Evolutionary conservation across 805 yeast genomes (phyloP).

Genomic region (Ogataea kodamae): DNA sequence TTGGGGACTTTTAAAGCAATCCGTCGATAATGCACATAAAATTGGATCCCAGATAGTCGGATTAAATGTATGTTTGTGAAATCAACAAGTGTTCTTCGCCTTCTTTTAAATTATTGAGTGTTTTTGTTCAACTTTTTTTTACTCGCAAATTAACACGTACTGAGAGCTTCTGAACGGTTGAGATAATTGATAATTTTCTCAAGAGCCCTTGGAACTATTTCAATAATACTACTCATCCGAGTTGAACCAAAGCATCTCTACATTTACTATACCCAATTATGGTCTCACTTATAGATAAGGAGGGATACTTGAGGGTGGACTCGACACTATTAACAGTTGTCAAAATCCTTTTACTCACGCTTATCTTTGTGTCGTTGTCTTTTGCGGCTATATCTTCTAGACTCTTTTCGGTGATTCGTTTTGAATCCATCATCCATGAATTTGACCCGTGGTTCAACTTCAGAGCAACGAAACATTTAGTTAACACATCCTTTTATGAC

Average conservation of each 20-base stretch:
- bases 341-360: constrained; percentile 50
- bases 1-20: constrained; percentile 3
- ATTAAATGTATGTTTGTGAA: background rate
- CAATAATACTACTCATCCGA: constrained; percentile 1
- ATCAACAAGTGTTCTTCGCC: constrained; percentile 2
- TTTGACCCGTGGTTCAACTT: constrained; percentile 97
- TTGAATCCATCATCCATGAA: constrained; percentile 95
- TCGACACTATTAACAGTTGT: constrained; percentile 19
- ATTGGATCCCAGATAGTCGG: background rate
- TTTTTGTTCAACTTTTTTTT: constrained; percentile 3
- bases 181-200: constrained; percentile 4
- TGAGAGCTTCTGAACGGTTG: constrained; percentile 3
- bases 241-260: background rate
- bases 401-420: constrained; percentile 91
- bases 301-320: constrained; percentile 29
- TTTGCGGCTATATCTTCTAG: constrained; percentile 92
- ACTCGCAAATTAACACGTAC: constrained; percentile 8
- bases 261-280: constrained; percentile 6
- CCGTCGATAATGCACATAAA: no score
- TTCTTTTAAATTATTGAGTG: constrained; percentile 3
- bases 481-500: constrained; percentile 77
- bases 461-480: constrained; percentile 92
- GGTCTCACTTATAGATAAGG: constrained; percentile 20
- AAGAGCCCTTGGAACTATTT: background rate
- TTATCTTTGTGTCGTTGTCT: constrained; percentile 72